Evolutionary conservation across 192 early-diverging fungal species (phyloP), one percentile per base, ranked within the genome.

Genomic region (Chytriomyces sp.): DNA sequence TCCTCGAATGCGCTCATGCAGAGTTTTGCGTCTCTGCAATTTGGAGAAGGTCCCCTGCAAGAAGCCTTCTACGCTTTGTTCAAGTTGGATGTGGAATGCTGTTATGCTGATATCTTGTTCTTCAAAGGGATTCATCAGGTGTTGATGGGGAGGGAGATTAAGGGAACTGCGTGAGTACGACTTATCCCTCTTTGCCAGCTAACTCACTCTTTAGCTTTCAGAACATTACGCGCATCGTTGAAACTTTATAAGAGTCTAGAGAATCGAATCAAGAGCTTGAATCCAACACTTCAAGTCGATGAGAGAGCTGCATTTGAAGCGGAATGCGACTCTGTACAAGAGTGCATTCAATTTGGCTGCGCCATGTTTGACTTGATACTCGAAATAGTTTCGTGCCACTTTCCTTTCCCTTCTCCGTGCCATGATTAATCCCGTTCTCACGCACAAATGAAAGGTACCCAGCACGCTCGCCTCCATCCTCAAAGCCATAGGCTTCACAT

Each of bases 101-200:
- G 69, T 26, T 52, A 37, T n/a, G 69, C 69, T 12, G 69, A 71
- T 59, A 52, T 39, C 14, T 44, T 59, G 12, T 30, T 71, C 10
- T 60, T 71, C 69, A 60, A 71, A 58, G 69, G 69, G 2, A n/a
- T 36, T 39, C 60, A 34, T 28, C 69, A 71, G 32, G 60, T 71
- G 17, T 34, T 71, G 37, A 71, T 60, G 59, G 69, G 69, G 5
- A 6, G 59, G 31, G 69, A 71, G 34, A 71, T 71, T 26, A 71
- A 71, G 33, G 69, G 69, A 44, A 60, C 69, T 14, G 58, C 59
- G 69, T 71, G 33, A 41, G 69, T 71, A 7, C 10, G 14, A 31
- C 1, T 7, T 31, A 19, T 3, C 8, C 7, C 6, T n/a, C 37
- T 69, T 69, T 55, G 10, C 8, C 12, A 37, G 55, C 36, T n/a